A percentile compares a stretch with the other conserved stretches of the same genome.
phyloP scores from a whole-genome alignment of 108 stramenopile species.

The Pseudonitzschia pungens region DNA sequence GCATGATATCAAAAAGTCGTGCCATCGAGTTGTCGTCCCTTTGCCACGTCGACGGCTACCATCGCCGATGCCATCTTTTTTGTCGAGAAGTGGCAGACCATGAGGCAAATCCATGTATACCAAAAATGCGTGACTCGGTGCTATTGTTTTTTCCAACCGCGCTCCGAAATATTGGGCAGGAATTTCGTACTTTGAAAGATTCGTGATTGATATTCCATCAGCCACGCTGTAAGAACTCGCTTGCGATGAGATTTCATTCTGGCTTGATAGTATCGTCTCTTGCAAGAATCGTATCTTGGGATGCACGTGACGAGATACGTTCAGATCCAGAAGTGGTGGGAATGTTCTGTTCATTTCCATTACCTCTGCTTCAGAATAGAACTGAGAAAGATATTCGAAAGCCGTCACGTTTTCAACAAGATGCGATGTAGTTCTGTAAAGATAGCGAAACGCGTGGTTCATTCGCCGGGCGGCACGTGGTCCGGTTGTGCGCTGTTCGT shows the following conservation, averaged over 20 bases:
- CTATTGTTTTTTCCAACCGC: constrained; percentile 67
- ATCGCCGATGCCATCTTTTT: background rate
- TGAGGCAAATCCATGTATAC: constrained; percentile 47
- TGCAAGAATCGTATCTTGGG: constrained; percentile 79
- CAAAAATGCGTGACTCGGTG: constrained; percentile 83
- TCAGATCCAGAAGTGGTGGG: constrained; percentile 69
- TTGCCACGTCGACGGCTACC: background rate
- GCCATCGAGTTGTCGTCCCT: constrained; percentile 28
- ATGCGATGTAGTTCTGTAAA: constrained; percentile 61
- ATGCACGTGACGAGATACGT: constrained; percentile 64
- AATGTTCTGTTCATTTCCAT: constrained; percentile 55
- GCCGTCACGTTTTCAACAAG: constrained; percentile 33
- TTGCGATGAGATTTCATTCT: background rate
- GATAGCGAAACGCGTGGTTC: constrained; percentile 75
- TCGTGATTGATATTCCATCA: constrained; percentile 4
- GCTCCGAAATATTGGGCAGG: constrained; percentile 77
- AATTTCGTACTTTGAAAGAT: constrained; percentile 29
- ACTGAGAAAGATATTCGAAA: constrained; percentile 52
- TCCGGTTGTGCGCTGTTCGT: constrained; percentile 61
- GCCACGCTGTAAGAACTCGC: background rate
- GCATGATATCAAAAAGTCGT: constrained; percentile 63
- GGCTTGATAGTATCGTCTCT: constrained; percentile 42
- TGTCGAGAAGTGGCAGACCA: constrained; percentile 27
- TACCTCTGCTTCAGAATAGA: constrained; percentile 57
- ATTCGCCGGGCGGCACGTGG: constrained; percentile 71